phyloP scores from a whole-genome alignment of 2,329 filamentous ascomycete genomes.

The Mycosphaerella sp. region DNA sequence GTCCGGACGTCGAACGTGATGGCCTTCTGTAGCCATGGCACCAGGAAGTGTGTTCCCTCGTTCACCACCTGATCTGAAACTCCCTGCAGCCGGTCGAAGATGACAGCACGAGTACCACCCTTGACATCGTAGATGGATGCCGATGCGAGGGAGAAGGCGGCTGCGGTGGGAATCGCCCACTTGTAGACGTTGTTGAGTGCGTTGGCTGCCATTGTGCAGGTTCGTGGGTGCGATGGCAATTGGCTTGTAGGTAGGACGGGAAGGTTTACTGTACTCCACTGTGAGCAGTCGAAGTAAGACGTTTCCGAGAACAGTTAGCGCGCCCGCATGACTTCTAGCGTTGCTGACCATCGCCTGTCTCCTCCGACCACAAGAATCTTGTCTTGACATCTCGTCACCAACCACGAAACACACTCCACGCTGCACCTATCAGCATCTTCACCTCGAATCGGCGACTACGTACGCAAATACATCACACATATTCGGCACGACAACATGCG shows the following conservation, averaged over 20 bases:
- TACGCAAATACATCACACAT: slow-evolving; percentile 7
- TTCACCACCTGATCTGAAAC: slow-evolving; percentile 90
- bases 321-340: neutral
- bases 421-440: neutral
- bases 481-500: slow-evolving; percentile 34
- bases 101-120: slow-evolving; percentile 89
- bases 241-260: neutral
- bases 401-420: neutral
- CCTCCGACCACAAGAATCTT: neutral
- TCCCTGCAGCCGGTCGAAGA: slow-evolving; percentile 89
- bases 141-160: slow-evolving; percentile 62
- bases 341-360: neutral
- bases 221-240: slow-evolving; percentile 3
- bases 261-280: neutral
- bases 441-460: neutral
- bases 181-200: slow-evolving; percentile 58
- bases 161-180: slow-evolving; percentile 65
- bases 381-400: neutral
- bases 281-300: neutral
- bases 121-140: slow-evolving; percentile 94
- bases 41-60: slow-evolving; percentile 93
- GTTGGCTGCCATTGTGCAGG: slow-evolving; percentile 36
- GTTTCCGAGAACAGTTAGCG: neutral
- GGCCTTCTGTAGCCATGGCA: slow-evolving; percentile 91
- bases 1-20: slow-evolving; percentile 97